Conservation (phyloP, 306 rosid species). For the Sindora glabra region DNA sequence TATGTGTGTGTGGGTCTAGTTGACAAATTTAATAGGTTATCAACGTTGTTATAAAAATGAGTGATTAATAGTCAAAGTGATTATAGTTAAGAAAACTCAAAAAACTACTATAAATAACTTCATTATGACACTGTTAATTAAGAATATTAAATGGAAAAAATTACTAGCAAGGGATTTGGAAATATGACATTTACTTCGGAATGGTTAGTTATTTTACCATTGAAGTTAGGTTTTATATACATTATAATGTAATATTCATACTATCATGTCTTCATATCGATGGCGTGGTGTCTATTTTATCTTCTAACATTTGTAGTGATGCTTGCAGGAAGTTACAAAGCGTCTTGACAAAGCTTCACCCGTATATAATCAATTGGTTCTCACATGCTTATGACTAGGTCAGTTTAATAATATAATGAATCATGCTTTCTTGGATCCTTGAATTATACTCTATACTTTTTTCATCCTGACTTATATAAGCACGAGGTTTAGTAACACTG, state of each 20-base stretch:
- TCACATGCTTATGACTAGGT: constrained; percentile 11
- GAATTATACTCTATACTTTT: not conserved
- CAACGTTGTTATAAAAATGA: not conserved
- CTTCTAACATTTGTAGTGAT: constrained; percentile 21
- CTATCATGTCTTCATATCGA: constrained; percentile 5
- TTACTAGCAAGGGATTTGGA: not conserved
- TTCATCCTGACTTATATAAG: not conserved
- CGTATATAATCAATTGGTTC: constrained; percentile 61
- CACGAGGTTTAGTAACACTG: not conserved
- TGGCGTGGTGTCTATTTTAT: not conserved
- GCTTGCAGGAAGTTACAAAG: constrained; percentile 74
- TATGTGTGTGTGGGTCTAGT: too few relatives aligned
- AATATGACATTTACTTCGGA: not conserved
- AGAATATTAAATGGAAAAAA: constrained; percentile 1
- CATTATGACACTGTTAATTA: not conserved
- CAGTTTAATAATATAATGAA: constrained; percentile 8
- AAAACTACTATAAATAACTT: not conserved
- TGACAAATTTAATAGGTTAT: too few relatives aligned
- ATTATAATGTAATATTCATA: not conserved
- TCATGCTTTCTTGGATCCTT: not conserved
- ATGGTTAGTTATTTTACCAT: not conserved
- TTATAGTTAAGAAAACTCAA: not conserved
- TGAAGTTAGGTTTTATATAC: constrained; percentile 1
- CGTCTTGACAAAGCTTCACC: constrained; percentile 72
- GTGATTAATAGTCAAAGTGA: not conserved